Conservation (phyloP, 495 filamentous ascomycete species). For the Podospora didyma region DNA sequence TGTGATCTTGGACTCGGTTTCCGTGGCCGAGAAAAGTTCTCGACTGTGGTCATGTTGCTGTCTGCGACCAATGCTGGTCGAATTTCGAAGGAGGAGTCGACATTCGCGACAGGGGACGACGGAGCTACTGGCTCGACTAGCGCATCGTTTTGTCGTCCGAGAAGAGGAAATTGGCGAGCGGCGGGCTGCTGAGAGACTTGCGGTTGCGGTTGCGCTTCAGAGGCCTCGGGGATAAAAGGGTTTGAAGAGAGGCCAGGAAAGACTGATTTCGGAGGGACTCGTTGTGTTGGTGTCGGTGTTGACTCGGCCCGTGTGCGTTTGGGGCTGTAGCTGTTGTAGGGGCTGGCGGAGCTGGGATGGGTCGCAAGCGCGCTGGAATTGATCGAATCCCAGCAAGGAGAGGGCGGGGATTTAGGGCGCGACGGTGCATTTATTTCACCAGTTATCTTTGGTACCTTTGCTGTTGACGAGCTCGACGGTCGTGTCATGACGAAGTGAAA, state of each 20-base stretch:
- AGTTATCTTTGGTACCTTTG: conserved; percentile 10
- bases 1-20: conserved; percentile 43
- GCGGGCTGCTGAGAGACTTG: conserved; percentile 1
- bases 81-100: conserved; percentile 21
- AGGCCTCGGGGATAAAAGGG: conserved; percentile 27
- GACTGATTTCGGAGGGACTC: conserved; percentile 19
- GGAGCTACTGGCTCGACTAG: conserved; percentile 12
- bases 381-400: conserved; percentile 44
- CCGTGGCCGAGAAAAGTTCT: conserved; percentile 52
- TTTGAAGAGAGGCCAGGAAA: conserved; percentile 33
- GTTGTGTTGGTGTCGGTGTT: conserved; percentile 12
- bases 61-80: conserved; percentile 19
- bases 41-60: conserved; percentile 26
- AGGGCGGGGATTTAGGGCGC: conserved; percentile 27
- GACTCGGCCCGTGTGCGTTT: conserved; percentile 25
- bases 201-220: too few species aligned
- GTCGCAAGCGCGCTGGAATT: conserved; percentile 6
- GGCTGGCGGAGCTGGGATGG: conserved; percentile 7
- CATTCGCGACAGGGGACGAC: conserved; percentile 17
- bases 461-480: conserved; percentile 14
- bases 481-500: conserved; percentile 10
- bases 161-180: conserved; percentile 20
- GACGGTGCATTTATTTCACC: conserved; percentile 9
- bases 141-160: conserved; percentile 25
- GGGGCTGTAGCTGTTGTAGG: conserved; percentile 10